phyloP scores from a whole-genome alignment of 208 protist genomes.

The Acanthamoeba healyi region DNA sequence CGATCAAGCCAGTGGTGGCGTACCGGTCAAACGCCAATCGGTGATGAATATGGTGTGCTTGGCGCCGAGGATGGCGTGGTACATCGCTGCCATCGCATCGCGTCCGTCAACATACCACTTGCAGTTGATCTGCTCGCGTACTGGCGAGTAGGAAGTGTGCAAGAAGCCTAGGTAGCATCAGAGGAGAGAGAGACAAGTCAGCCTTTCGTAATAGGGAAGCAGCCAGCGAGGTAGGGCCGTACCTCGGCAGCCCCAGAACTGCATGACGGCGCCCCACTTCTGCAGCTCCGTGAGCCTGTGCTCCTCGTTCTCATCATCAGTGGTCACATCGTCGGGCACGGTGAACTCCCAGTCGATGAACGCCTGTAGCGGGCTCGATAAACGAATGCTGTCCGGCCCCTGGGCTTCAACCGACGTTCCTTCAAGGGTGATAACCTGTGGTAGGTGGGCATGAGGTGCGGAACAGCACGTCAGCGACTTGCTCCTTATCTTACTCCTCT shows the following conservation, averaged over 20 bases:
- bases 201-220: neutral
- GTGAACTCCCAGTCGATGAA: constrained; percentile 61
- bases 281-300: constrained; percentile 15
- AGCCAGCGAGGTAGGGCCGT: neutral
- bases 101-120: constrained; percentile 68
- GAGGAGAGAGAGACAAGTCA: neutral
- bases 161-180: neutral
- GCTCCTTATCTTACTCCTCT: too few relatives aligned
- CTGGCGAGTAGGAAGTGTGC: constrained; percentile 48
- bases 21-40: constrained; percentile 72
- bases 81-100: constrained; percentile 40
- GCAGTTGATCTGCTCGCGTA: constrained; percentile 49
- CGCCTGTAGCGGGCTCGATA: constrained; percentile 59
- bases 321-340: neutral
- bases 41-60: constrained; percentile 72
- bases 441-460: neutral
- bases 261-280: constrained; percentile 69
- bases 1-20: too few relatives aligned
- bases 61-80: constrained; percentile 44
- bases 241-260: constrained; percentile 53
- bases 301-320: neutral
- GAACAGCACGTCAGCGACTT: too few relatives aligned
- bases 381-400: constrained; percentile 22
- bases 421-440: constrained; percentile 54
- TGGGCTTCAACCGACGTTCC: constrained; percentile 25